phyloP scores from a whole-genome alignment of 768 basidiomycete genomes.

The Hygrocybe punicea region DNA sequence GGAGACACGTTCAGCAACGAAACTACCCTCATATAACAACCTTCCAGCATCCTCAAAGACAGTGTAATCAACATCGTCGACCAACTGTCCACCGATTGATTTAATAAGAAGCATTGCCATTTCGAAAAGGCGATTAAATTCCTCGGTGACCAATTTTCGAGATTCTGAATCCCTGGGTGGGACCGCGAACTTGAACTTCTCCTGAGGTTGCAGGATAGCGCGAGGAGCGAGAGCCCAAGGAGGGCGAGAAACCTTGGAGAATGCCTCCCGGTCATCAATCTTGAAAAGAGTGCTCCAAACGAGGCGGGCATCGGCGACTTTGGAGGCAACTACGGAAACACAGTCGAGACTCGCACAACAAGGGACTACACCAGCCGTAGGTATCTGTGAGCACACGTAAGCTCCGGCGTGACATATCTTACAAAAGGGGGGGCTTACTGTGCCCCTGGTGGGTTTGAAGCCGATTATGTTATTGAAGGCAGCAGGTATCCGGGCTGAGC shows the following conservation, averaged over 20 bases:
- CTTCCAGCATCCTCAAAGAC: conserved; percentile 8
- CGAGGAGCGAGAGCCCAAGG: conserved; percentile 6
- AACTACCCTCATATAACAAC: conserved; percentile 8
- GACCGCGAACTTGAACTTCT: conserved; percentile 6
- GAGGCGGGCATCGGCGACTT: conserved; percentile 1
- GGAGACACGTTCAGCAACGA: conserved; percentile 8
- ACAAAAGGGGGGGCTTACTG: not conserved
- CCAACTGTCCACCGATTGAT: conserved; percentile 4
- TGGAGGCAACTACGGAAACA: conserved; percentile 1
- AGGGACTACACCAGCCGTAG: conserved; percentile 4
- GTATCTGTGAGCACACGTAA: conserved; percentile 6
- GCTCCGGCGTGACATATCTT: not conserved
- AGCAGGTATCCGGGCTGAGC: conserved; percentile 4
- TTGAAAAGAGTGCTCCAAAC: conserved; percentile 6
- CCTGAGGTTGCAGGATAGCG: conserved; percentile 1
- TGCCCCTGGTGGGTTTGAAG: conserved; percentile 7
- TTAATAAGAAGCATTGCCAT: not conserved
- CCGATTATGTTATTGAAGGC: conserved; percentile 9
- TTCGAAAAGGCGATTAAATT: conserved; percentile 6
- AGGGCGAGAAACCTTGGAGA: conserved; percentile 8
- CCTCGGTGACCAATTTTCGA: conserved; percentile 1
- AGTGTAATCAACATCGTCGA: conserved; percentile 5
- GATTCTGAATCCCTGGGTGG: conserved; percentile 6
- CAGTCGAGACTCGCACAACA: conserved; percentile 9
- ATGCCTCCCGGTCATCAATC: conserved; percentile 3